Percentiles rank a stretch among this genome's conserved stretches.
Conservation (phyloP, 2,329 filamentous ascomycete genomes). For the Venturia carpophila region DNA sequence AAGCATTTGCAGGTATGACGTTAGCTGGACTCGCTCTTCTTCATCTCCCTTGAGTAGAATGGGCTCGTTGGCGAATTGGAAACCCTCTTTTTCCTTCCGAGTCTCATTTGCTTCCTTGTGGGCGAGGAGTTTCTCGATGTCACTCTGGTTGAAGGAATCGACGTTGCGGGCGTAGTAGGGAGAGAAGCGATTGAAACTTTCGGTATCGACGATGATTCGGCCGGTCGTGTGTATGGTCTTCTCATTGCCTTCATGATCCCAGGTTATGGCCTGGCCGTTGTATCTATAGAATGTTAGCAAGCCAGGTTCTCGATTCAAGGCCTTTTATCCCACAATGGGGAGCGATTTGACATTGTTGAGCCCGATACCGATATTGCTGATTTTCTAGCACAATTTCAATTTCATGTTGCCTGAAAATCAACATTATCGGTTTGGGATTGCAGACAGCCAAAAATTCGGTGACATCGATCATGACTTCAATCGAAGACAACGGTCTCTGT, state of each 20-base stretch:
- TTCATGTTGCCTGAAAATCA: too few species aligned
- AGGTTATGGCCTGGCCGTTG: conserved; percentile 9
- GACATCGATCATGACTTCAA: too few species aligned
- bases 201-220: conserved; percentile 45
- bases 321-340: too few species aligned
- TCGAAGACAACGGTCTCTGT: too few species aligned
- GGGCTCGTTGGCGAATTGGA: background rate
- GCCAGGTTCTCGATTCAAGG: too few species aligned
- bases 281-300: background rate
- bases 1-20: conserved; percentile 21
- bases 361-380: too few species aligned
- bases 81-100: background rate
- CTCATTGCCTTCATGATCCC: conserved; percentile 10
- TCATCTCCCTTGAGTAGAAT: background rate
- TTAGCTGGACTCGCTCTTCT: conserved; percentile 4
- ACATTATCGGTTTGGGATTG: too few species aligned
- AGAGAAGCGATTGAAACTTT: conserved; percentile 29
- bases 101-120: conserved; percentile 9
- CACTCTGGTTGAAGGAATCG: background rate
- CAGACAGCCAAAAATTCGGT: too few species aligned
- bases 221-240: conserved; percentile 30
- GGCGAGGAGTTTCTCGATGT: background rate
- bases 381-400: too few species aligned
- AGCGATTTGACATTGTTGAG: too few species aligned
- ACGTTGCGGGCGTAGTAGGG: conserved; percentile 14